A percentile compares a stretch with the other conserved stretches of the same genome.
Conservation (phyloP, 2,329 filamentous ascomycete species). For the Mollisia scopiformis region DNA sequence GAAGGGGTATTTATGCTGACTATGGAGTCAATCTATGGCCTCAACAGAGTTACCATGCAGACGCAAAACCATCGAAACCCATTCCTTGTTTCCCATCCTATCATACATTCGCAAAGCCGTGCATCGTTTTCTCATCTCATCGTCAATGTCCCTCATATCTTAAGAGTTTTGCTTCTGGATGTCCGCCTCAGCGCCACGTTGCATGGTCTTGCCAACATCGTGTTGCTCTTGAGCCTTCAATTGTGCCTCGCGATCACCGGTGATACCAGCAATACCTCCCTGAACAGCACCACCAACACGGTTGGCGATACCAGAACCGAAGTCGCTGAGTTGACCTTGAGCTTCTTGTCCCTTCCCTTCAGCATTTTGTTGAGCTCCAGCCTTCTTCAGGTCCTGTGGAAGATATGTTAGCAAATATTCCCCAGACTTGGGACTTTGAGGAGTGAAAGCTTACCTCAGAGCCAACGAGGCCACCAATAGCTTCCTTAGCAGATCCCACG, state of each 20-base stretch:
- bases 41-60: slow-evolving; percentile 5
- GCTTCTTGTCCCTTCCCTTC: slow-evolving; percentile 83
- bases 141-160: not conserved
- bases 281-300: slow-evolving; percentile 75
- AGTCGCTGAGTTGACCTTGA: slow-evolving; percentile 77
- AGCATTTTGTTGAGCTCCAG: slow-evolving; percentile 77
- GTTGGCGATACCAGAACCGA: slow-evolving; percentile 66
- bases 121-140: slow-evolving; percentile 9
- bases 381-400: slow-evolving; percentile 64
- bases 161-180: slow-evolving; percentile 62
- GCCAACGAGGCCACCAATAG: slow-evolving; percentile 74
- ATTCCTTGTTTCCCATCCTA: not conserved
- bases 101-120: slow-evolving; percentile 6
- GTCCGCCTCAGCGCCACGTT: slow-evolving; percentile 82
- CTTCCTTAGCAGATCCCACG: slow-evolving; percentile 82
- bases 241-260: slow-evolving; percentile 70
- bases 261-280: slow-evolving; percentile 69
- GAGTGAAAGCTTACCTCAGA: slow-evolving; percentile 57
- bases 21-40: not conserved
- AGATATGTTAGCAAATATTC: slow-evolving; percentile 3
- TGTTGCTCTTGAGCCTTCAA: slow-evolving; percentile 67
- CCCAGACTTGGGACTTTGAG: not conserved
- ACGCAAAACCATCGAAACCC: slow-evolving; percentile 3
- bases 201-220: slow-evolving; percentile 80
- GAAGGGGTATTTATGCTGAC: slow-evolving; percentile 12